These are phyloP conservation scores for Alloascoidea africana DNA, from an alignment of 805 yeast species.

Conservation along the genomic window DNA sequence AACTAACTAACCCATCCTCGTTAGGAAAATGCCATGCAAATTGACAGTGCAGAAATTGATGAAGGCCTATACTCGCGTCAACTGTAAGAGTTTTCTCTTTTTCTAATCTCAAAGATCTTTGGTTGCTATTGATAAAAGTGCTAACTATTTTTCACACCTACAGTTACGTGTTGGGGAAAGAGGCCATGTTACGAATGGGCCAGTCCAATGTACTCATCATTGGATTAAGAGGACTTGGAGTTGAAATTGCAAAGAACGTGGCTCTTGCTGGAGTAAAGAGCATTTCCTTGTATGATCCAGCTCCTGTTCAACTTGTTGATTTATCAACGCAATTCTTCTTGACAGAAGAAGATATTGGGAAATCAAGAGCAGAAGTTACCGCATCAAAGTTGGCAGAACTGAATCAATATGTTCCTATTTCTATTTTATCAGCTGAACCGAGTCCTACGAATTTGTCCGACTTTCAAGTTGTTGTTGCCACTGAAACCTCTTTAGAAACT, in stretches of 20 bases:
- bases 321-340: conserved; percentile 85
- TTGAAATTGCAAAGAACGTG: conserved; percentile 92
- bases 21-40: no score
- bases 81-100: no score
- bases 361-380: conserved; percentile 61
- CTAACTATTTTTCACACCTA: no score
- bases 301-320: conserved; percentile 48
- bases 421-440: conserved; percentile 38
- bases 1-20: no score
- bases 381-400: conserved; percentile 59
- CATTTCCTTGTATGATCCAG: conserved; percentile 72
- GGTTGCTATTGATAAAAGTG: no score
- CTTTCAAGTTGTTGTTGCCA: conserved; percentile 75
- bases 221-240: conserved; percentile 87
- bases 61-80: no score
- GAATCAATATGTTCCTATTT: conserved; percentile 81
- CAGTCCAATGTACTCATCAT: conserved; percentile 80
- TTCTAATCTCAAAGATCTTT: no score
- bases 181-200: conserved; percentile 97
- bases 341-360: conserved; percentile 56
- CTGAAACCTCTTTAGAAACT: conserved; percentile 55
- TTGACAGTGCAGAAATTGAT: no score
- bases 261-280: conserved; percentile 96
- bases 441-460: conserved; percentile 21
- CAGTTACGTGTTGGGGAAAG: conserved; percentile 81